phyloP scores from a whole-genome alignment of 345 rosid genomes.

The Euphorbia pulcherrima region DNA sequence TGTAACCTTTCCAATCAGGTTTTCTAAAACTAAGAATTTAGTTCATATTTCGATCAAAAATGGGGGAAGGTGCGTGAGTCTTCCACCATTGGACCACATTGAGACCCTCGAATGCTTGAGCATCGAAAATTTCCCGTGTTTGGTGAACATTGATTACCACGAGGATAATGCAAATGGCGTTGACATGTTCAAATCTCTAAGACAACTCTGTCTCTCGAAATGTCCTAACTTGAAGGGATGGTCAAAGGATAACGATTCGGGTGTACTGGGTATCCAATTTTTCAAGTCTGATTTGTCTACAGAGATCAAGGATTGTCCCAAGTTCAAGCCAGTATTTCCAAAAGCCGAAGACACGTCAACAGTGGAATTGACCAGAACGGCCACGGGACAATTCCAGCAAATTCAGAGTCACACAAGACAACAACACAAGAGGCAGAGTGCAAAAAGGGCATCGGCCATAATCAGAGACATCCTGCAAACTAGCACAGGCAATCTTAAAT shows the following conservation, averaged over 20 bases:
- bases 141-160: not conserved
- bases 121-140: not conserved
- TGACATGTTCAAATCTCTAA: not conserved
- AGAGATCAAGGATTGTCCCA: not conserved
- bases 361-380: not conserved
- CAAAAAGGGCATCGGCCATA: too few species aligned
- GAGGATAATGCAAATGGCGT: not conserved
- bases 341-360: not conserved
- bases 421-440: too few species aligned
- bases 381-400: too few species aligned
- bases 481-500: too few species aligned
- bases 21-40: not conserved
- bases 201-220: not conserved
- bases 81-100: not conserved
- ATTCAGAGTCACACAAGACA: too few species aligned
- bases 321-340: not conserved
- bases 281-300: not conserved
- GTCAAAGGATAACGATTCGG: not conserved
- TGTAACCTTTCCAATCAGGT: not conserved
- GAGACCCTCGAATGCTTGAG: not conserved
- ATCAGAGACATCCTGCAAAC: too few species aligned
- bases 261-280: not conserved
- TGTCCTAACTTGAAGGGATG: not conserved
- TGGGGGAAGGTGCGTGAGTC: not conserved
- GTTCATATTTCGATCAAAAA: not conserved